phyloP scores from a whole-genome alignment of 306 rosid genomes.

The Boehmeria nivea region DNA sequence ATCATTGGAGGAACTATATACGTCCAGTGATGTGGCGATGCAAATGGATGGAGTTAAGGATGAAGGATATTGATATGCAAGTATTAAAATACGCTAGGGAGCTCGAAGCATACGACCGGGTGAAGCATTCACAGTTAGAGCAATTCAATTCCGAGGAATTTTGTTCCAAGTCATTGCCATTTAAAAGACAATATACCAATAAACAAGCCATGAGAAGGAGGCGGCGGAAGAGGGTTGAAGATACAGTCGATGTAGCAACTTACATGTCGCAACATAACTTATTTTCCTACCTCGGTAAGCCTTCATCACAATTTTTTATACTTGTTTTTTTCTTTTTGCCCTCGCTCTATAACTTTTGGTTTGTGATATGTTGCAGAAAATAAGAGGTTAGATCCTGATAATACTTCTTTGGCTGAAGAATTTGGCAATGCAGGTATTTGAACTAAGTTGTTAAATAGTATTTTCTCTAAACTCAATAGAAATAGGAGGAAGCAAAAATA shows the following conservation, averaged over 20 bases:
- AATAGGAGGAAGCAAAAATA: too few relatives aligned
- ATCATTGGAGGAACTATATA: conserved; percentile 77
- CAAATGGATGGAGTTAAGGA: conserved; percentile 81
- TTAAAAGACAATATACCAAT: conserved; percentile 31
- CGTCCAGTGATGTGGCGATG: conserved; percentile 87
- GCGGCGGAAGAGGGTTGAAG: conserved; percentile 73
- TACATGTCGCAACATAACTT: conserved; percentile 65
- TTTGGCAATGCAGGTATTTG: conserved; percentile 56
- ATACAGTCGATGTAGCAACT: conserved; percentile 52
- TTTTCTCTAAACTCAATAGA: too few relatives aligned
- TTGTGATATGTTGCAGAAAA: conserved; percentile 48
- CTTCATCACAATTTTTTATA: conserved; percentile 11
- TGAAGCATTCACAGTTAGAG: conserved; percentile 35
- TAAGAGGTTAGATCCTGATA: conserved; percentile 61
- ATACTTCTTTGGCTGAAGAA: conserved; percentile 39
- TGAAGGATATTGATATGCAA: conserved; percentile 64
- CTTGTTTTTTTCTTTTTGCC: conserved; percentile 17
- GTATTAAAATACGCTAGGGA: conserved; percentile 48
- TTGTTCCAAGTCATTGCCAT: conserved; percentile 69
- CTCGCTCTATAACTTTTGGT: conserved; percentile 16
- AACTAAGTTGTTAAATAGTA: neutral
- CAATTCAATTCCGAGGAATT: conserved; percentile 34
- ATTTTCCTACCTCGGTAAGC: conserved; percentile 74
- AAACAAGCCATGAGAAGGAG: conserved; percentile 53
- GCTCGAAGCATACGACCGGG: conserved; percentile 50